A percentile compares a stretch with the other conserved stretches of the same genome.
Evolutionary conservation across 805 yeast species (phyloP).

Genomic region (Zygoascus biomembranicola): DNA sequence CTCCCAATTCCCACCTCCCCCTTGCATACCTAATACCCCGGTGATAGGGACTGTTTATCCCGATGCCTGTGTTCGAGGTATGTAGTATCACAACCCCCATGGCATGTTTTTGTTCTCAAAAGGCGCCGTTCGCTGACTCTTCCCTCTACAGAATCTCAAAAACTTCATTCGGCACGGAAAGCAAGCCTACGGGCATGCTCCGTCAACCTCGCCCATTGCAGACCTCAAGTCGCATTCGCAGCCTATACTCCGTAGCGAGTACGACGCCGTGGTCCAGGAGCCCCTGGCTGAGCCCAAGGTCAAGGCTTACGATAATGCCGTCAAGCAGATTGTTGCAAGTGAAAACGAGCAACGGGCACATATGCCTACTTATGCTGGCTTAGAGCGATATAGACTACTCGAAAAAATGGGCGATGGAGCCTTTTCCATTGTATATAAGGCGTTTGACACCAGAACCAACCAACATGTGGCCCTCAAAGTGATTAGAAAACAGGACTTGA

Average conservation of each 20-base stretch:
- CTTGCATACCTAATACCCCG: neutral
- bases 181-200: constrained; percentile 35
- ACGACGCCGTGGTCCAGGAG: neutral
- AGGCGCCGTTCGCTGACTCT: too few species aligned
- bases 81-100: neutral
- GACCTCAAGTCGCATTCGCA: neutral
- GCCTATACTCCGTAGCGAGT: neutral
- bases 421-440: constrained; percentile 76
- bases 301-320: constrained; percentile 29
- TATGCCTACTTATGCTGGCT: constrained; percentile 32
- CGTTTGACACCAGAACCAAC: constrained; percentile 38
- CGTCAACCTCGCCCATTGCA: neutral
- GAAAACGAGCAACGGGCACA: constrained; percentile 26
- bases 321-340: constrained; percentile 33
- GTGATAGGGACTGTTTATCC: neutral
- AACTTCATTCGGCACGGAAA: constrained; percentile 59
- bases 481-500: constrained; percentile 51
- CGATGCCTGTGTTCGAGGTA: constrained; percentile 16
- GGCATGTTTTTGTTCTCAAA: too few species aligned
- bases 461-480: constrained; percentile 66
- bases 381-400: constrained; percentile 29
- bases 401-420: constrained; percentile 63
- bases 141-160: constrained; percentile 38
- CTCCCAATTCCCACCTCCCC: neutral
- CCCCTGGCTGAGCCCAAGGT: constrained; percentile 15